Evolutionary conservation across 2,329 filamentous ascomycete species (phyloP), one percentile per base, ranked within the genome.

Genomic region (Alternaria incomplexa): DNA sequence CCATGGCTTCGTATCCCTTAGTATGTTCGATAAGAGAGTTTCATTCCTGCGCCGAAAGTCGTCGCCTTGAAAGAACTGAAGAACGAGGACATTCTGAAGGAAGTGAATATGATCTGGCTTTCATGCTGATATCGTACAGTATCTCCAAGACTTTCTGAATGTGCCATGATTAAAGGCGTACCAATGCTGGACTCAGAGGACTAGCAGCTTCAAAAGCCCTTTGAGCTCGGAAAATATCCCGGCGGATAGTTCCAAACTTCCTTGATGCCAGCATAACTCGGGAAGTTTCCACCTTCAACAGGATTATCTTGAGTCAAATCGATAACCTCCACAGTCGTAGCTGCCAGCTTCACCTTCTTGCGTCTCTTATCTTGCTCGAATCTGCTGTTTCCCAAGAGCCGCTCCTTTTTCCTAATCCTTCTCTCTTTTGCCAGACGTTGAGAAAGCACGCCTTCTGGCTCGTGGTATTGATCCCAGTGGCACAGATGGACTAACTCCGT

Each of bases 401-500:
- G 47, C 25, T 40, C 30, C 30, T 22, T 40, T 13, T 54, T 43
- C 22, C 17, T 46, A 8, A 12, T 15, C 7, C 13, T 45, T 30
- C 25, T 45, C 20, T n/a, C 17, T 47, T 45, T 28, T 56, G 11
- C 22, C 20, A 54, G 17, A 3, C 62, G 61, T 44, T 64, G 61
- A 17, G 54, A 43, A 8, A 26, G 30, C 10, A 55, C 23, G 15
- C 64, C 64, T 20, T 52, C 23, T 32, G 64, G 61, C 22, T 61
- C 55, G 26, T 64, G 46, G 46, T 54, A 22, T 8, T 30, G 45
- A 48, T 61, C 56, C 48, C 58, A 66, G 30, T 66, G 58, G 17
- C 46, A 45, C 4, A 66, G 46, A 20, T 55, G 40, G 2, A 56
- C 47, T 5, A n/a, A 25, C 22, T 50, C 45, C 1, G 61, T 47